A percentile compares a stretch with the other conserved stretches of the same genome.
phyloP scores from a whole-genome alignment of 2,329 filamentous ascomycete genomes.

The Rhynchosporium secalis region DNA sequence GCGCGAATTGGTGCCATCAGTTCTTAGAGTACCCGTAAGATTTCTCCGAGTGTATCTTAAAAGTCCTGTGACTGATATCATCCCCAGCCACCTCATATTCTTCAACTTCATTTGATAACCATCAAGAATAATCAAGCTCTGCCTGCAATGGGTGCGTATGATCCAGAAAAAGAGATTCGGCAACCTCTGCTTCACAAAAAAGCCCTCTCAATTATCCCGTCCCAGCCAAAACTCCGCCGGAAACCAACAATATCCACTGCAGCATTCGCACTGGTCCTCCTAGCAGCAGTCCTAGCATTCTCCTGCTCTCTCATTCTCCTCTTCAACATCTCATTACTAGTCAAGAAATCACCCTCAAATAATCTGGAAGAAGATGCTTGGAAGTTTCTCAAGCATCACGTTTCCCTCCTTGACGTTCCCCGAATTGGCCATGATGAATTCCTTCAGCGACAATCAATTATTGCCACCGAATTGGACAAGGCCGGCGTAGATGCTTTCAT shows the following conservation, averaged over 20 bases:
- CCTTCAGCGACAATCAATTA: slow-evolving; percentile 25
- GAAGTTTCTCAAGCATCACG: slow-evolving; percentile 24
- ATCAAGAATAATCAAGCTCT: neutral
- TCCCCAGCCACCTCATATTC: slow-evolving; percentile 3
- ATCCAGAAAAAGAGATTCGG: slow-evolving; percentile 6
- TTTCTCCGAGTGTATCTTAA: neutral
- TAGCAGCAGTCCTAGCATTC: neutral
- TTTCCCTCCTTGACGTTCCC: slow-evolving; percentile 29
- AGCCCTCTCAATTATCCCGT: neutral
- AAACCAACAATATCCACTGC: neutral
- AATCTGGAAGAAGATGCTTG: slow-evolving; percentile 26
- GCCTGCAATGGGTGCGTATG: neutral
- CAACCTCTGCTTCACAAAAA: neutral
- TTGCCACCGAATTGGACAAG: slow-evolving; percentile 27
- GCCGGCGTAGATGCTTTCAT: slow-evolving; percentile 55
- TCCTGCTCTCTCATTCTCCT: neutral
- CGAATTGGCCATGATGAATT: slow-evolving; percentile 30
- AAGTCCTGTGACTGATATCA: neutral
- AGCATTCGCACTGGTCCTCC: neutral
- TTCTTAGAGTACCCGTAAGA: neutral
- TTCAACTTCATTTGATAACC: neutral
- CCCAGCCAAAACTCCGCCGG: neutral
- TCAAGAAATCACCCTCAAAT: neutral
- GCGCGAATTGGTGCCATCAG: neutral
- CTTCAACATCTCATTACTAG: neutral